These are phyloP conservation scores for Scheffersomyces segobiensis DNA, from an alignment of 1,139 yeast species.

Conservation along the genomic window DNA sequence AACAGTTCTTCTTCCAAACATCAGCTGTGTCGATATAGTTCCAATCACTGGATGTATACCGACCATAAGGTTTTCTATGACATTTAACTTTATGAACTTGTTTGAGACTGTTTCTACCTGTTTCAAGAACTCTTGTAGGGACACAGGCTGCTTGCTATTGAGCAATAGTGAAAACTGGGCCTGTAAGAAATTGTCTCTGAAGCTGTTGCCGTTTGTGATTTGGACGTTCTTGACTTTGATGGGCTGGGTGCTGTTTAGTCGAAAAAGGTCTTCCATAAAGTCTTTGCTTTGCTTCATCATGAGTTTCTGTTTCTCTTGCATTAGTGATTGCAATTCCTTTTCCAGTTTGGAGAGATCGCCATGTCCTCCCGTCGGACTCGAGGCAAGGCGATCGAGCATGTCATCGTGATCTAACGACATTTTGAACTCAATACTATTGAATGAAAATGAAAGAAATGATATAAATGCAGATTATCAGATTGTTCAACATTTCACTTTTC, in stretches of 20 bases:
- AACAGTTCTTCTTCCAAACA: slow-evolving; percentile 20
- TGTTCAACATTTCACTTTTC: background rate
- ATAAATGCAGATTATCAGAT: too few relatives aligned
- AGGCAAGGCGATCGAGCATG: slow-evolving; percentile 27
- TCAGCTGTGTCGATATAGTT: slow-evolving; percentile 4
- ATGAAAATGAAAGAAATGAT: background rate
- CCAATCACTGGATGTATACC: slow-evolving; percentile 37
- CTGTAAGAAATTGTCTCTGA: slow-evolving; percentile 52
- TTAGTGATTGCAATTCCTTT: slow-evolving; percentile 29
- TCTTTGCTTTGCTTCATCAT: slow-evolving; percentile 40
- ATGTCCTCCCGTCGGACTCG: slow-evolving; percentile 9
- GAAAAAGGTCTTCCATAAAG: slow-evolving; percentile 42
- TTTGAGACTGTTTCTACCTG: slow-evolving; percentile 45
- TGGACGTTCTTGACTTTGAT: slow-evolving; percentile 49
- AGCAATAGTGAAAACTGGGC: slow-evolving; percentile 59
- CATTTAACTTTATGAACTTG: slow-evolving; percentile 42
- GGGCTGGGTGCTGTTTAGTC: slow-evolving; percentile 45
- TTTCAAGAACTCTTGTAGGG: slow-evolving; percentile 37
- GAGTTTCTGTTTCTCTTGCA: slow-evolving; percentile 32
- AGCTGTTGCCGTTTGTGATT: slow-evolving; percentile 53
- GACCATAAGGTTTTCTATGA: slow-evolving; percentile 47
- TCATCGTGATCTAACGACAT: slow-evolving; percentile 29
- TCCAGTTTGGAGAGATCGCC: slow-evolving; percentile 21
- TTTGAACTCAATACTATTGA: background rate
- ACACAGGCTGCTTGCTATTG: slow-evolving; percentile 18